Percentiles rank a stretch among this genome's conserved stretches.
Conservation (phyloP, 2,329 filamentous ascomycete genomes). For the Verticillium isaacii region DNA sequence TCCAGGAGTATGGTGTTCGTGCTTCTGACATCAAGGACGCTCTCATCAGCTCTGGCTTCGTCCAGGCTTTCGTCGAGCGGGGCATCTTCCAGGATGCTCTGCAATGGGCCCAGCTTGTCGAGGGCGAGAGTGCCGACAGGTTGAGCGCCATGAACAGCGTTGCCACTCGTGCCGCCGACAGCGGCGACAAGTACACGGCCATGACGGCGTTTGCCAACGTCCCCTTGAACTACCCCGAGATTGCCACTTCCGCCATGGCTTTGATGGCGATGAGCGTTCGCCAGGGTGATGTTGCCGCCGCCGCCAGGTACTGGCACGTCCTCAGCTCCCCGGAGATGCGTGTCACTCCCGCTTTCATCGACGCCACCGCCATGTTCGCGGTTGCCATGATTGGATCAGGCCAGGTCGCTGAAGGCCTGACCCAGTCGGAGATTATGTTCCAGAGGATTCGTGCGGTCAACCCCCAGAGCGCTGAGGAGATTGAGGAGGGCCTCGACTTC, state of each 20-base stretch:
- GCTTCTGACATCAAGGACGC: constrained; percentile 63
- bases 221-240: constrained; percentile 40
- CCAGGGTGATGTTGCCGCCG: constrained; percentile 70
- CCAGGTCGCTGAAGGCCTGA: constrained; percentile 74
- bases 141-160: constrained; percentile 66
- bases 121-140: constrained; percentile 43
- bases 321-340: constrained; percentile 59
- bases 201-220: constrained; percentile 60
- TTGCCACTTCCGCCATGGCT: constrained; percentile 64
- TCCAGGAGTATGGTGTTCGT: constrained; percentile 54
- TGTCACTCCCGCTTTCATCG: constrained; percentile 65
- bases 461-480: constrained; percentile 65
- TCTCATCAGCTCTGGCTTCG: constrained; percentile 69
- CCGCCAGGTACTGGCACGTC: constrained; percentile 75
- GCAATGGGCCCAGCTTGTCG: constrained; percentile 63
- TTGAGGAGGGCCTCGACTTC: constrained; percentile 80
- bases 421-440: constrained; percentile 82
- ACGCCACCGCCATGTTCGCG: constrained; percentile 86
- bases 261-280: constrained; percentile 85
- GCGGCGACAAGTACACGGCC: constrained; percentile 65
- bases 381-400: constrained; percentile 83
- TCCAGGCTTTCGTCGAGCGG: constrained; percentile 69
- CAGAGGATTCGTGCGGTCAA: constrained; percentile 64
- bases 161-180: constrained; percentile 74
- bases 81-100: constrained; percentile 71